Evolutionary conservation across 352 stramenopile genomes (phyloP), one percentile per base, ranked within the genome.

Genomic region (Phytophthora crassamura): DNA sequence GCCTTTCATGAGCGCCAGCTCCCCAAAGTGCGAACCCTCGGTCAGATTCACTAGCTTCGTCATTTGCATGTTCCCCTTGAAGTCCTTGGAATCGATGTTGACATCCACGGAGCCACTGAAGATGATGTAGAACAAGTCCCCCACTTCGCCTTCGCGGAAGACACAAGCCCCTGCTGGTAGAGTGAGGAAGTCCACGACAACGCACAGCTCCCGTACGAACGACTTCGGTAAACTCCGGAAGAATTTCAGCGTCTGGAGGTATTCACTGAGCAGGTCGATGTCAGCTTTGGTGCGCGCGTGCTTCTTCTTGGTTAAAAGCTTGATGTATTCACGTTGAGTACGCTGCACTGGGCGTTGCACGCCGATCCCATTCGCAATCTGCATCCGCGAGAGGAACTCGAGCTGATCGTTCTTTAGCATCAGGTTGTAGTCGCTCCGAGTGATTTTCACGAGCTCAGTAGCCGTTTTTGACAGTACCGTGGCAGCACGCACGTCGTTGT

Each of bases 61-160:
- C 50, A 82, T 77, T 42, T 87, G 77, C 16, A 68, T 12, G 5
- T 88, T 74, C 12, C 80, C 80, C 10, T 74, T 78, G 1, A 76
- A 64, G 43, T 90, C 82, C 10, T 81, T 78, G 7, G 80, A 79
- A 42, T 69, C 79, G 16, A 90, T 84, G 39, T 89, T 84, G 16
- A 93, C 75, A 32, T 93, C 84, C 15, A 89, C 82, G 0, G 80
- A 89, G 14, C 84, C 84, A 4, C 69, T 86, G 47, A 91, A 86
- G 20, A 93, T 83, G 62, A 93, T 89, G 58, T 88, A 93, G 57
- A 93, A 93, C 14, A 81, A 58, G 43, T 91, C 83, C 11, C 84
- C 84, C 9, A 90, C 68, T 16, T 93, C 84, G 1, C 84, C 84
- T 20, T 93, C 84, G 7, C 66, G 64, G 41, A 93, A 93, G 14